Percentiles rank a stretch among this genome's conserved stretches.
Conservation (phyloP, 2,329 filamentous ascomycete genomes). For the Aspergillus versicolor region DNA sequence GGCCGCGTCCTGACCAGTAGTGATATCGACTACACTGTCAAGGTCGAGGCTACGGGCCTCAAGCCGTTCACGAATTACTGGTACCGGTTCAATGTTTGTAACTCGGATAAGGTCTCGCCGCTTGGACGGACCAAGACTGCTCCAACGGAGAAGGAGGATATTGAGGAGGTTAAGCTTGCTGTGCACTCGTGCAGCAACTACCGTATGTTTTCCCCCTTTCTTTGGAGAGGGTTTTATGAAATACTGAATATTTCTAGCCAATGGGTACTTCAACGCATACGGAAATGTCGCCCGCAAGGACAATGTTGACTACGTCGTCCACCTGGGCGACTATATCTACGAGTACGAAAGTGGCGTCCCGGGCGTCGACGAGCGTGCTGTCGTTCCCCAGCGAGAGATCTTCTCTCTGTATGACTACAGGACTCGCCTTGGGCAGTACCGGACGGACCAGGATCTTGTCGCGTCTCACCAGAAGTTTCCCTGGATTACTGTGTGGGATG, state of each 20-base stretch:
- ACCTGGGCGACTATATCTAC: conserved; percentile 65
- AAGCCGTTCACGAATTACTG: conserved; percentile 62
- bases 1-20: conserved; percentile 68
- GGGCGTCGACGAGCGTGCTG: conserved; percentile 23
- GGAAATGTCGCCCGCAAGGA: conserved; percentile 61
- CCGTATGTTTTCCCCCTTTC: conserved; percentile 40
- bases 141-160: conserved; percentile 56
- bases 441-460: conserved; percentile 61
- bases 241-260: conserved; percentile 34
- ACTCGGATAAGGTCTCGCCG: conserved; percentile 60
- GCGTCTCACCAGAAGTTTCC: conserved; percentile 57
- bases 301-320: conserved; percentile 59
- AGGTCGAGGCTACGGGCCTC: conserved; percentile 63
- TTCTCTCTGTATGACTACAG: conserved; percentile 54
- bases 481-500: conserved; percentile 66
- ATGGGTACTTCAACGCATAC: conserved; percentile 61
- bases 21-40: conserved; percentile 74
- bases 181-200: conserved; percentile 73
- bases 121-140: conserved; percentile 70
- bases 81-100: conserved; percentile 70
- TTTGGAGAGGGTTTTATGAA: background rate
- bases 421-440: conserved; percentile 49
- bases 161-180: conserved; percentile 60
- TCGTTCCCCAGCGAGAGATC: conserved; percentile 30
- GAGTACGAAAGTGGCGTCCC: conserved; percentile 50